These are phyloP conservation scores for Phytophthora hybrid DNA, from an alignment of 352 stramenopile genomes.

Conservation along the genomic window DNA sequence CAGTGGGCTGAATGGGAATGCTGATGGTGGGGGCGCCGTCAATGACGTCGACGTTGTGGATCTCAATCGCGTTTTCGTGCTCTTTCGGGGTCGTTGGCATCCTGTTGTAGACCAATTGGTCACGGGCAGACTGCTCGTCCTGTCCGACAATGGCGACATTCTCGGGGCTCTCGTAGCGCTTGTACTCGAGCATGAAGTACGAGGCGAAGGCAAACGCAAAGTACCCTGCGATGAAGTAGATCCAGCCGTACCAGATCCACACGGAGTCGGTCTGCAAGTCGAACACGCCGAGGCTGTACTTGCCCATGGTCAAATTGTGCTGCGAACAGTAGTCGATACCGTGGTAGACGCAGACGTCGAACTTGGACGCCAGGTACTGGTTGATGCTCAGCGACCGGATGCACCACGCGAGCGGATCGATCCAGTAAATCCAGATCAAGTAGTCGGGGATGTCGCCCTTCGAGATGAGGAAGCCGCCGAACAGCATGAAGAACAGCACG, in stretches of 20 bases:
- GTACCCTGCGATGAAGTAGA: conserved; percentile 54
- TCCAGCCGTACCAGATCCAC: conserved; percentile 70
- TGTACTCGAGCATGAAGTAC: conserved; percentile 28
- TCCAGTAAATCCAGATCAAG: conserved; percentile 81
- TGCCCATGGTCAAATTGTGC: conserved; percentile 39
- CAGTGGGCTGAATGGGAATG: conserved; percentile 19
- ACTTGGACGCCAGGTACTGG: conserved; percentile 57
- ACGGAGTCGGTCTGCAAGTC: conserved; percentile 44
- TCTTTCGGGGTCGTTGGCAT: conserved; percentile 36
- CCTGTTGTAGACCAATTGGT: conserved; percentile 28
- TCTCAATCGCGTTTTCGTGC: too few species aligned
- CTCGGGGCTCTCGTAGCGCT: conserved; percentile 31
- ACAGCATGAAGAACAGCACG: conserved; percentile 76
- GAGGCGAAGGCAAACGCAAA: conserved; percentile 39
- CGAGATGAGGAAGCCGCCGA: conserved; percentile 70
- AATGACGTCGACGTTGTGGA: too few species aligned
- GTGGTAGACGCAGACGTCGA: conserved; percentile 57
- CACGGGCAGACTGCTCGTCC: conserved; percentile 16
- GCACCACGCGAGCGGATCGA: conserved; percentile 76
- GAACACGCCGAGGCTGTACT: conserved; percentile 61
- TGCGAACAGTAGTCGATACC: conserved; percentile 55
- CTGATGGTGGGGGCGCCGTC: conserved; percentile 20
- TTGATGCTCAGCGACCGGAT: conserved; percentile 66
- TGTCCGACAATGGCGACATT: conserved; percentile 32
- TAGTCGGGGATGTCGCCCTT: conserved; percentile 65